These are phyloP conservation scores for Diaporthe longicolla DNA, from an alignment of 2,329 filamentous ascomycete genomes.

Conservation along the genomic window DNA sequence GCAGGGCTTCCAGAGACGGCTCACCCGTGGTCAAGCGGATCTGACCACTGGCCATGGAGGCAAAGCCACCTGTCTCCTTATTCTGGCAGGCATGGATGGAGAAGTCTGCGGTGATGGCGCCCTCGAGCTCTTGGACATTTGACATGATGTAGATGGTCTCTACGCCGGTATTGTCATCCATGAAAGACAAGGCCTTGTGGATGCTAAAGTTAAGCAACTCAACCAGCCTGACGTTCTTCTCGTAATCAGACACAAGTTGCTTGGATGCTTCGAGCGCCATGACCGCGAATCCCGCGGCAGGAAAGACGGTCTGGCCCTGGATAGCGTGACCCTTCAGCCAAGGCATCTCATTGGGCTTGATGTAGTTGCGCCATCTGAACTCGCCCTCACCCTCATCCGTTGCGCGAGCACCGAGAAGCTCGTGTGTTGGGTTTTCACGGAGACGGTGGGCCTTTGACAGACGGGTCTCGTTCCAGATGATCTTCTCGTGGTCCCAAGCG, in stretches of 20 bases:
- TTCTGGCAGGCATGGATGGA: slow-evolving; percentile 10
- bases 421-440: slow-evolving; percentile 33
- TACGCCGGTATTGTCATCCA: slow-evolving; percentile 36
- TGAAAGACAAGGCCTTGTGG: slow-evolving; percentile 43
- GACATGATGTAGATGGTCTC: slow-evolving; percentile 33
- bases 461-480: slow-evolving; percentile 39
- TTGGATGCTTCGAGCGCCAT: slow-evolving; percentile 45
- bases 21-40: slow-evolving; percentile 13
- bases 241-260: slow-evolving; percentile 5
- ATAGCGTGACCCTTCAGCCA: slow-evolving; percentile 58
- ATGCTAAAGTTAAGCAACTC: slow-evolving; percentile 46
- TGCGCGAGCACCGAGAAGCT: slow-evolving; percentile 37
- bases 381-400: slow-evolving; percentile 29
- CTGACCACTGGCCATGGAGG: slow-evolving; percentile 7
- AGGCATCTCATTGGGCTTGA: slow-evolving; percentile 47
- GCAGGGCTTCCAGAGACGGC: neutral
- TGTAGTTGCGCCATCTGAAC: slow-evolving; percentile 47
- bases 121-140: neutral
- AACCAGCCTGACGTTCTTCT: slow-evolving; percentile 25
- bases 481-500: slow-evolving; percentile 38
- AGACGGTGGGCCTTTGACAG: slow-evolving; percentile 16
- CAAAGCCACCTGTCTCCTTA: slow-evolving; percentile 14
- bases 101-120: slow-evolving; percentile 15
- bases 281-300: slow-evolving; percentile 48
- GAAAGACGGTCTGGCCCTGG: slow-evolving; percentile 55